Conservation (phyloP, 768 basidiomycete species). For the Sistotremastrum niveocremeum region DNA sequence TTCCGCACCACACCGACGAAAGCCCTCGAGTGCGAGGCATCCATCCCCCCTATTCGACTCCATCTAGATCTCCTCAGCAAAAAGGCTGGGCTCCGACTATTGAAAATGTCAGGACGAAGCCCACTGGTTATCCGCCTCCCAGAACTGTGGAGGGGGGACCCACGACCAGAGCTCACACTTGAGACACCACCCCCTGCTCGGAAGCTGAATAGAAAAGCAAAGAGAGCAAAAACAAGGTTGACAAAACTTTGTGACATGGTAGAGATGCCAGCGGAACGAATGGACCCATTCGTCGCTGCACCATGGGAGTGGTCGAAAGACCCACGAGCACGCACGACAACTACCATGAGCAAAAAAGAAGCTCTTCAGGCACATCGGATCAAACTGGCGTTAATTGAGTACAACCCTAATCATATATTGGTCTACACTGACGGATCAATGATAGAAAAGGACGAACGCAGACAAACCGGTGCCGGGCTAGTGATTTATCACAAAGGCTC, state of each 20-base stretch:
- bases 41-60: conserved; percentile 16
- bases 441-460: not conserved
- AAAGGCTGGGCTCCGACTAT: conserved; percentile 1
- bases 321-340: too few species aligned
- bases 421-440: conserved; percentile 9
- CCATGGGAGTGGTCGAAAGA: too few species aligned
- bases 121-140: too few species aligned
- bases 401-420: not conserved
- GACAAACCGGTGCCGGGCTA: conserved; percentile 3
- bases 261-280: too few species aligned
- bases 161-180: too few species aligned
- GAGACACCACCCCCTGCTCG: too few species aligned
- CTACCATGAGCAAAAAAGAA: not conserved
- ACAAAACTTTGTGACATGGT: too few species aligned
- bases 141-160: too few species aligned
- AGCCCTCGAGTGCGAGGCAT: conserved; percentile 21
- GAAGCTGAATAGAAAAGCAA: too few species aligned
- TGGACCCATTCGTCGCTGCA: too few species aligned
- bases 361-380: conserved; percentile 1
- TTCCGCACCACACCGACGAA: conserved; percentile 19
- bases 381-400: not conserved
- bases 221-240: too few species aligned
- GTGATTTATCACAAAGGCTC: not conserved
- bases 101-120: too few species aligned
- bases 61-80: conserved; percentile 1